These are phyloP conservation scores for Ajuga chamaepitys DNA, from an alignment of 257 asterid genomes.

Conservation along the genomic window DNA sequence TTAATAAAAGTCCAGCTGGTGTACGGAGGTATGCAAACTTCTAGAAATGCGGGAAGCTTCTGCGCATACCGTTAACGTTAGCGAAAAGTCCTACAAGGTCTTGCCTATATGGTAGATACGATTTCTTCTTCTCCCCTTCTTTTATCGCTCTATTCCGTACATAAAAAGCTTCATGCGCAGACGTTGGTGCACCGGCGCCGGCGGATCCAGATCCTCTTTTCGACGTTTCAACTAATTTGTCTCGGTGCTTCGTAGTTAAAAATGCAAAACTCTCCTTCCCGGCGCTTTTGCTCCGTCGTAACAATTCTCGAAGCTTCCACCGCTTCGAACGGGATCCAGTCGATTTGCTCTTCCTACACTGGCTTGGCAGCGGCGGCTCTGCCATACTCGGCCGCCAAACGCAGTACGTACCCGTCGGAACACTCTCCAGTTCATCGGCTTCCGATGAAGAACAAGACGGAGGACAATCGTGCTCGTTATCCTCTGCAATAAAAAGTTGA, in stretches of 20 bases:
- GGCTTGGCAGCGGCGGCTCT: conserved; percentile 39
- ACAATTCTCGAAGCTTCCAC: conserved; percentile 65
- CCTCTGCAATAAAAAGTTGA: conserved; percentile 24
- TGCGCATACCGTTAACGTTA: conserved; percentile 34
- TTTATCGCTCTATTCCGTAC: conserved; percentile 36
- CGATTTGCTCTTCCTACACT: conserved; percentile 74
- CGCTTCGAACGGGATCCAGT: conserved; percentile 72
- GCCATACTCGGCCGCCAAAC: conserved; percentile 60
- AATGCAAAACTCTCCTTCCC: conserved; percentile 61
- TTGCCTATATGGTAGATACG: conserved; percentile 63
- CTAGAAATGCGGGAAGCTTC: conserved; percentile 34
- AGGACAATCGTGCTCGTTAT: conserved; percentile 19
- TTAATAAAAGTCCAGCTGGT: background rate
- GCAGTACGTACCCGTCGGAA: conserved; percentile 61
- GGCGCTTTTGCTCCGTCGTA: conserved; percentile 85
- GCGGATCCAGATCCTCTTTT: conserved; percentile 12
- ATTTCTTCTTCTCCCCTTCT: conserved; percentile 40
- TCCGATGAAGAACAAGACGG: conserved; percentile 58
- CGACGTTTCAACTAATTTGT: conserved; percentile 7
- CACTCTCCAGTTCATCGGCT: conserved; percentile 52
- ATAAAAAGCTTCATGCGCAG: conserved; percentile 49
- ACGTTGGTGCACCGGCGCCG: conserved; percentile 8
- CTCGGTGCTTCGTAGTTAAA: conserved; percentile 42
- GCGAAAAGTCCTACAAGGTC: conserved; percentile 62
- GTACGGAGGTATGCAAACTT: conserved; percentile 11